phyloP scores from a whole-genome alignment of 345 rosid genomes.

The Syzygium aqueum region DNA sequence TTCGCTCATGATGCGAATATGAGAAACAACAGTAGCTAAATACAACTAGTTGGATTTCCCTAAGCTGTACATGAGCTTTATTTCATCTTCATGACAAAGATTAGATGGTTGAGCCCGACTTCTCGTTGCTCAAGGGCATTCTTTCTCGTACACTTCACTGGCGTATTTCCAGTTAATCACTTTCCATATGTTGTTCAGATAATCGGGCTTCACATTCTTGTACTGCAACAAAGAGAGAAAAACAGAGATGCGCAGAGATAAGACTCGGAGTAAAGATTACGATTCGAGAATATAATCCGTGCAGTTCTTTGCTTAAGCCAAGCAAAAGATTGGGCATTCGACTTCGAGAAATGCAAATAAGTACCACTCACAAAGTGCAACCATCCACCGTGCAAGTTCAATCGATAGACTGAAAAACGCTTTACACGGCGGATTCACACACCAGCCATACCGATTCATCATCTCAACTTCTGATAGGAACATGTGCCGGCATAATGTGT shows the following conservation, averaged over 20 bases:
- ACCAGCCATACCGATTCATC: background rate
- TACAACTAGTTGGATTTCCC: background rate
- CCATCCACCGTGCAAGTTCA: background rate
- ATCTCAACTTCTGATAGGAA: background rate
- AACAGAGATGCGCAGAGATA: background rate
- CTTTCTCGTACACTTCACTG: slow-evolving; percentile 43
- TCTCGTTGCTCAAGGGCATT: background rate
- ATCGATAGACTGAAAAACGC: background rate
- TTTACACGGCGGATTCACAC: background rate
- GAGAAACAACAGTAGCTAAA: background rate
- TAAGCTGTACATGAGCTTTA: background rate
- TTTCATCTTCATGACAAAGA: background rate
- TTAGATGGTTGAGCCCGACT: background rate
- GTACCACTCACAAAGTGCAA: background rate
- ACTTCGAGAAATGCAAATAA: background rate
- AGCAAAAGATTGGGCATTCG: background rate
- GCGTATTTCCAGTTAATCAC: slow-evolving; percentile 94
- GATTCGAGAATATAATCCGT: background rate
- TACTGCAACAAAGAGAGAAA: slow-evolving; percentile 2
- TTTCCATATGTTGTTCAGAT: slow-evolving; percentile 91
- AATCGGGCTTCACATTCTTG: slow-evolving; percentile 20
- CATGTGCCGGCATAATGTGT: background rate
- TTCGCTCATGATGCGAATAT: background rate
- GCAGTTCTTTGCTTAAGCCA: background rate
- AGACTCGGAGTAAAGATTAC: background rate